A percentile compares a stretch with the other conserved stretches of the same genome.
These are phyloP conservation scores for Suhomyces faveliae DNA, from an alignment of 805 yeast genomes.

Conservation along the genomic window DNA sequence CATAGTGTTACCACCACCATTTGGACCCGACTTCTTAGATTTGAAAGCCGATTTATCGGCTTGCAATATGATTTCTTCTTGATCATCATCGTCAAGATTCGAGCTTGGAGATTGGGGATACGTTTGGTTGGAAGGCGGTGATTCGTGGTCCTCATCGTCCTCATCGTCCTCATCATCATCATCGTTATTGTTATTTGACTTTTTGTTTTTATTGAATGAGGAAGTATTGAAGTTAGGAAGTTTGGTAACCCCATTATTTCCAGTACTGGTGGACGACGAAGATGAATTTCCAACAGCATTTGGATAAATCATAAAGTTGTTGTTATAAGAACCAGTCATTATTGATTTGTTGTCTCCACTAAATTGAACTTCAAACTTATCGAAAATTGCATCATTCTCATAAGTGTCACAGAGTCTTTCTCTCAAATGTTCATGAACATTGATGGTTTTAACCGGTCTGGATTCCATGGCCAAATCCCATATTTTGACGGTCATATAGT, in stretches of 20 bases:
- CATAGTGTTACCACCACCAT: slow-evolving; percentile 28
- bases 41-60: slow-evolving; percentile 98
- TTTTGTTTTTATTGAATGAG: slow-evolving; percentile 13
- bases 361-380: slow-evolving; percentile 95
- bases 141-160: slow-evolving; percentile 26
- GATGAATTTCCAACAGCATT: slow-evolving; percentile 53
- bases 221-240: slow-evolving; percentile 14
- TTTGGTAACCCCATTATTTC: slow-evolving; percentile 3
- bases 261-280: slow-evolving; percentile 1
- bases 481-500: slow-evolving; percentile 93
- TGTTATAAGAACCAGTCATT: slow-evolving; percentile 97
- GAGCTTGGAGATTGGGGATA: slow-evolving; percentile 35
- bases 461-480: slow-evolving; percentile 99
- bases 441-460: slow-evolving; percentile 89
- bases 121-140: slow-evolving; percentile 22
- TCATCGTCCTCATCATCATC: slow-evolving; percentile 39
- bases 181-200: slow-evolving; percentile 23
- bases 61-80: slow-evolving; percentile 73
- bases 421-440: slow-evolving; percentile 91
- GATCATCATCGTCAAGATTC: slow-evolving; percentile 35
- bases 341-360: slow-evolving; percentile 89
- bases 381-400: slow-evolving; percentile 97
- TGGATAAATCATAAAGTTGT: slow-evolving; percentile 96
- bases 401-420: slow-evolving; percentile 94
- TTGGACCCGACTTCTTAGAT: slow-evolving; percentile 57